Conservation (phyloP, 306 rosid genomes). For the Myrica gale region DNA sequence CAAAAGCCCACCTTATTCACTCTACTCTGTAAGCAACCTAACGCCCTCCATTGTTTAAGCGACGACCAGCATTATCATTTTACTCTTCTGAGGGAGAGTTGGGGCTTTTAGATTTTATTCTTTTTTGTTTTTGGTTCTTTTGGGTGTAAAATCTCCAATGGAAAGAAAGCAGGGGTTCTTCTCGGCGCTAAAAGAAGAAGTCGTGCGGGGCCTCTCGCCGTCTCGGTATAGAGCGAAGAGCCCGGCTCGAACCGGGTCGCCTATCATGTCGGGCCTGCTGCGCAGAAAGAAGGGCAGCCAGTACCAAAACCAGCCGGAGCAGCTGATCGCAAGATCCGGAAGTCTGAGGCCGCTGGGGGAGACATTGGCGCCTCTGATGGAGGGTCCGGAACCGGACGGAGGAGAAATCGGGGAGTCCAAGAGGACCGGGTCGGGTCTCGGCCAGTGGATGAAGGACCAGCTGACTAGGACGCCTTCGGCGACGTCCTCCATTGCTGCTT, state of each 20-base stretch:
- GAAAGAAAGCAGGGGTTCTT: constrained; percentile 92
- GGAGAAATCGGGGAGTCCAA: constrained; percentile 62
- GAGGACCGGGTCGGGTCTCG: constrained; percentile 71
- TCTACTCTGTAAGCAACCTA: not conserved
- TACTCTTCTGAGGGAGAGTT: too few species aligned
- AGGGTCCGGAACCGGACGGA: constrained; percentile 86
- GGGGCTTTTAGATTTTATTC: too few species aligned
- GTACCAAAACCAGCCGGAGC: constrained; percentile 16
- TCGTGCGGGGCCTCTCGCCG: constrained; percentile 89
- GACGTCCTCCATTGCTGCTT: constrained; percentile 35
- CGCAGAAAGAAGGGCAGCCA: constrained; percentile 48
- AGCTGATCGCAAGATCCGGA: constrained; percentile 69
- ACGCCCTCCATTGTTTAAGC: not conserved
- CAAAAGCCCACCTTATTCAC: not conserved
- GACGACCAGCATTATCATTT: not conserved
- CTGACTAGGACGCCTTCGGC: constrained; percentile 69
- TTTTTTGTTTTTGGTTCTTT: not conserved
- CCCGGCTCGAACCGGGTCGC: constrained; percentile 68
- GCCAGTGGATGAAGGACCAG: constrained; percentile 91
- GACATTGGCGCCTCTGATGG: constrained; percentile 66
- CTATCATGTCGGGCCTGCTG: constrained; percentile 58
- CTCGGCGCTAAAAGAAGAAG: constrained; percentile 84
- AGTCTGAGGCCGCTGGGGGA: constrained; percentile 78
- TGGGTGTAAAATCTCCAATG: constrained; percentile 30
- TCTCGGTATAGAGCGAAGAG: constrained; percentile 71